Evolutionary conservation across 495 filamentous ascomycete genomes (phyloP).

Genomic region (Hapsidospora chrysogenum): DNA sequence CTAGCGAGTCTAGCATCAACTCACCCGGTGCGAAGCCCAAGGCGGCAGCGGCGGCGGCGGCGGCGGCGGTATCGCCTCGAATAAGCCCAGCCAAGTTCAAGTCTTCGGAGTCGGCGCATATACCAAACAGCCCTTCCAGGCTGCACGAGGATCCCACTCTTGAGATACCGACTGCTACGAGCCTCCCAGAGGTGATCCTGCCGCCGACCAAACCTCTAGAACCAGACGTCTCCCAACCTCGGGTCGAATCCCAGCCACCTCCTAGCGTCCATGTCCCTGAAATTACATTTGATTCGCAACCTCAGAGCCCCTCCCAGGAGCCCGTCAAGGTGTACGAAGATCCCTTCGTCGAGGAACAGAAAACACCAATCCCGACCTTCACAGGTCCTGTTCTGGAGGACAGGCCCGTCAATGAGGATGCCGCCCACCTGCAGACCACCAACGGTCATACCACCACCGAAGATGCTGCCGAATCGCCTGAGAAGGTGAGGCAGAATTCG

Average conservation of each 20-base stretch:
- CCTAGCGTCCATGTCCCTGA: slow-evolving; percentile 8
- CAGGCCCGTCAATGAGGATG: slow-evolving; percentile 35
- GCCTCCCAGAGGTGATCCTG: too few relatives aligned
- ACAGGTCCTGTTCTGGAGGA: slow-evolving; percentile 31
- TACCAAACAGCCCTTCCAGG: slow-evolving; percentile 14
- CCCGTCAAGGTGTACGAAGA: slow-evolving; percentile 42
- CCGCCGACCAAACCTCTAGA: too few relatives aligned
- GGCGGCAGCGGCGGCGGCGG: slow-evolving; percentile 7
- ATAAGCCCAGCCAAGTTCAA: slow-evolving; percentile 23
- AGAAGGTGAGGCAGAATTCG: slow-evolving; percentile 33
- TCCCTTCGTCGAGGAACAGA: slow-evolving; percentile 33
- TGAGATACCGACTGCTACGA: slow-evolving; percentile 26
- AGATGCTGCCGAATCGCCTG: slow-evolving; percentile 17
- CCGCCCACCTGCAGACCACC: slow-evolving; percentile 17
- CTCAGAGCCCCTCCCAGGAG: slow-evolving; percentile 4
- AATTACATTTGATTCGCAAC: slow-evolving; percentile 1
- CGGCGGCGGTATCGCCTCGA: slow-evolving; percentile 8
- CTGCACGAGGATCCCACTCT: slow-evolving; percentile 34
- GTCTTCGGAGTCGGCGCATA: slow-evolving; percentile 8
- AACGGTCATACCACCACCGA: slow-evolving; percentile 8
- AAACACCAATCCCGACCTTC: slow-evolving; percentile 21
- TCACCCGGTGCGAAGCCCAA: slow-evolving; percentile 18
- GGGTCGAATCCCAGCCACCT: too few relatives aligned
- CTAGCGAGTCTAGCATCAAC: slow-evolving; percentile 22
- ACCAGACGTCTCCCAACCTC: too few relatives aligned